Conservation (phyloP, 345 rosid genomes). For the Eucalyptus sp. region DNA sequence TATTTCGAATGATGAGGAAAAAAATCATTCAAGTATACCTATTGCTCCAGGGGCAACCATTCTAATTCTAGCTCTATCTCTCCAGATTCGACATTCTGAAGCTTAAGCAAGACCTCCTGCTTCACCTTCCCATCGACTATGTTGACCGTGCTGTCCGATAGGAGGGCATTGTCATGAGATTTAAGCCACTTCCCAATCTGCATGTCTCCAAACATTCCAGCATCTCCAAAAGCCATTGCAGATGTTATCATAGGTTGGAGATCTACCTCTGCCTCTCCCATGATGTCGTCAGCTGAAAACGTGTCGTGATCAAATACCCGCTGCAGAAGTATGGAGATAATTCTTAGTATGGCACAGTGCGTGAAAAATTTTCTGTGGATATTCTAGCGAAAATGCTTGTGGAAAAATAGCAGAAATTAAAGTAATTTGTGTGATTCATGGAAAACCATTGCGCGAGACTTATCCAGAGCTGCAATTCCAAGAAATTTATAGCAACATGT, state of each 20-base stretch:
- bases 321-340: conserved; percentile 22
- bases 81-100: conserved; percentile 94
- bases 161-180: conserved; percentile 78
- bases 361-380: neutral
- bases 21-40: neutral
- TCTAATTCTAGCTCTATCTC: conserved; percentile 65
- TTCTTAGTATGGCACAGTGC: neutral
- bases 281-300: conserved; percentile 94
- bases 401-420: neutral
- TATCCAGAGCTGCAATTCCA: neutral
- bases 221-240: conserved; percentile 91
- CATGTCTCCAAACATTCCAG: conserved; percentile 85
- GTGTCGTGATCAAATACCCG: conserved; percentile 79
- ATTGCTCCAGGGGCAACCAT: conserved; percentile 80
- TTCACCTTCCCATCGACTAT: conserved; percentile 89
- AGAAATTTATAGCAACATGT: neutral
- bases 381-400: neutral
- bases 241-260: conserved; percentile 84
- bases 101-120: conserved; percentile 61
- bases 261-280: conserved; percentile 97
- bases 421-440: neutral
- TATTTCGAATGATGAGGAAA: neutral
- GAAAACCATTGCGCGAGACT: neutral
- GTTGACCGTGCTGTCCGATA: conserved; percentile 74
- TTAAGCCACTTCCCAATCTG: conserved; percentile 96